Conservation (phyloP, 257 asterid genomes). For the Verbascum thapsus region DNA sequence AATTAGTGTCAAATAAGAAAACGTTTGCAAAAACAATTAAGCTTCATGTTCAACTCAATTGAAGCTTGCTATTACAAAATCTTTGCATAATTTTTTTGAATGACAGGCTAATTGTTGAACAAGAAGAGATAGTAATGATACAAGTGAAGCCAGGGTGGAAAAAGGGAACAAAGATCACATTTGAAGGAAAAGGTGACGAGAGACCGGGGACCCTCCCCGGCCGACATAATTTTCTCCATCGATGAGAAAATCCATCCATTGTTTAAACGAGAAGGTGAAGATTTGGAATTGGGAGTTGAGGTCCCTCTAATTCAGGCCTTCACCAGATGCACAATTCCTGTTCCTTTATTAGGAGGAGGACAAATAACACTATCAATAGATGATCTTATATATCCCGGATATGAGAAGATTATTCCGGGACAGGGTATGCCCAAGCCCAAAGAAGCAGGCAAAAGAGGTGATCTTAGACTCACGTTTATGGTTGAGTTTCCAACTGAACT, state of each 20-base stretch:
- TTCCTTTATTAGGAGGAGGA: slow-evolving; percentile 81
- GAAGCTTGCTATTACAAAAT: too few species aligned
- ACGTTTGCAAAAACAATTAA: too few species aligned
- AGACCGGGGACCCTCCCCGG: slow-evolving; percentile 74
- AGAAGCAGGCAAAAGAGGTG: slow-evolving; percentile 60
- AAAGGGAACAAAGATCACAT: slow-evolving; percentile 84
- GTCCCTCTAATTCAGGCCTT: slow-evolving; percentile 84
- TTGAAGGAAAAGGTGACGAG: slow-evolving; percentile 95
- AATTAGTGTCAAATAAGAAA: too few species aligned
- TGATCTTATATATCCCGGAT: slow-evolving; percentile 78
- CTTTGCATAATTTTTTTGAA: too few species aligned
- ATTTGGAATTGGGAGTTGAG: slow-evolving; percentile 85
- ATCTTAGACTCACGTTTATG: slow-evolving; percentile 74
- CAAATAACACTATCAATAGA: slow-evolving; percentile 52
- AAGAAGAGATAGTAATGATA: slow-evolving; percentile 72
- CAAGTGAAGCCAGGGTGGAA: slow-evolving; percentile 90
- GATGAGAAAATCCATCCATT: slow-evolving; percentile 76
- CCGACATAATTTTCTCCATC: slow-evolving; percentile 72
- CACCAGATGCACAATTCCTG: slow-evolving; percentile 65
- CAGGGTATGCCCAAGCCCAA: slow-evolving; percentile 81
- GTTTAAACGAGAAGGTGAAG: slow-evolving; percentile 63
- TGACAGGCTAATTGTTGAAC: slow-evolving; percentile 67
- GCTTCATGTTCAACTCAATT: too few species aligned
- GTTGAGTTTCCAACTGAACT: slow-evolving; percentile 69
- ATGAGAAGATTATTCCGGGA: slow-evolving; percentile 62